phyloP scores from a whole-genome alignment of 305 asterid species.

The Rubia tinctorum region DNA sequence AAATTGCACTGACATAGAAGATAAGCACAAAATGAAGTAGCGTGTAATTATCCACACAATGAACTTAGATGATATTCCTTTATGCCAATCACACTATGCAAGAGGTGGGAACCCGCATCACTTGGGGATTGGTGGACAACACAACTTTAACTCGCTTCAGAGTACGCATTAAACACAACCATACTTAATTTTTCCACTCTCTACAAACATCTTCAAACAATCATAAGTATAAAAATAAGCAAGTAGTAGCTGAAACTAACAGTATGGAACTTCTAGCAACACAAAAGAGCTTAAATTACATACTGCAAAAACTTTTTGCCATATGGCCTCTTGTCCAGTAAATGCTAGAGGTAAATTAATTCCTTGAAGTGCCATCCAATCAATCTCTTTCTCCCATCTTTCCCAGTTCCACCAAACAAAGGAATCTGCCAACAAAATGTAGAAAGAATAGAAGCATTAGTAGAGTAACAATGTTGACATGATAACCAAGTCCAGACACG shows the following conservation, averaged over 20 bases:
- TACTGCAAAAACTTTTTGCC: conserved; percentile 95
- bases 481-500: background rate
- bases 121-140: background rate
- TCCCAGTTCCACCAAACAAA: conserved; percentile 99
- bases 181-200: background rate
- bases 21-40: background rate
- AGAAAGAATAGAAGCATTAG: conserved; percentile 3
- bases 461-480: background rate
- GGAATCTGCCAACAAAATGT: conserved; percentile 59
- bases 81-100: background rate
- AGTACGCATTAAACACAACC: background rate
- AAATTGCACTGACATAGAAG: background rate
- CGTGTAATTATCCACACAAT: background rate
- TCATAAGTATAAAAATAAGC: background rate
- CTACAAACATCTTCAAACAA: background rate
- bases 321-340: conserved; percentile 92
- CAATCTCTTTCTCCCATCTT: conserved; percentile 99
- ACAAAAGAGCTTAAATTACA: conserved; percentile 23
- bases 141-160: background rate
- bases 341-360: conserved; percentile 88
- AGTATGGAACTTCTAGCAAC: background rate
- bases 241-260: background rate
- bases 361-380: conserved; percentile 99
- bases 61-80: background rate
- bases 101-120: background rate